phyloP scores from a whole-genome alignment of 2,329 filamentous ascomycete genomes.

The Sporothrix euskadiensis region DNA sequence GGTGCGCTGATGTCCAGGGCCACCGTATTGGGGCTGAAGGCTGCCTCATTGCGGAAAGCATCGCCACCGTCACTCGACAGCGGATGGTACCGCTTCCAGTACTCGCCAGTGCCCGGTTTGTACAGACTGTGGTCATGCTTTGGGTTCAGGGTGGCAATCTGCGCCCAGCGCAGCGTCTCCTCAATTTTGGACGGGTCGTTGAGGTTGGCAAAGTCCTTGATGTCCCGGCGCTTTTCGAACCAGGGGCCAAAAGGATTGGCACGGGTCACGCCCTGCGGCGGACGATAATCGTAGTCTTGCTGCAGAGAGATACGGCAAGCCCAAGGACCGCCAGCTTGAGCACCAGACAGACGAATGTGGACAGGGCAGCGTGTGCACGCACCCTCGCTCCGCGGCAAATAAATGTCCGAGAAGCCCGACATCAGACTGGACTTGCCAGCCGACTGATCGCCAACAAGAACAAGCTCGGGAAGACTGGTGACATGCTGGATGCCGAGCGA shows the following conservation, averaged over 20 bases:
- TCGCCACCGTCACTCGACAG: constrained; percentile 38
- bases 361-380: constrained; percentile 81
- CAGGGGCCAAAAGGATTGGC: constrained; percentile 65
- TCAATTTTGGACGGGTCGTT: constrained; percentile 64
- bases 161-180: constrained; percentile 69
- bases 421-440: constrained; percentile 75
- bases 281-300: constrained; percentile 53
- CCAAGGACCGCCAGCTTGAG: constrained; percentile 53
- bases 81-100: constrained; percentile 28
- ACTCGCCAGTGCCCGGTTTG: constrained; percentile 46
- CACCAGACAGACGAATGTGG: constrained; percentile 69
- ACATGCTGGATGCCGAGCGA: constrained; percentile 71
- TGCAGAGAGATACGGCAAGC: constrained; percentile 67
- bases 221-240: constrained; percentile 51
- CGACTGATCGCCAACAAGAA: constrained; percentile 81
- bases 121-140: constrained; percentile 53
- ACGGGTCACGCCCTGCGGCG: constrained; percentile 44
- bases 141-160: constrained; percentile 75
- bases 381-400: constrained; percentile 67
- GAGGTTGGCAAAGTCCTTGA: constrained; percentile 64
- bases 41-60: constrained; percentile 50
- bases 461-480: constrained; percentile 73
- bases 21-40: constrained; percentile 82
- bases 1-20: constrained; percentile 73
- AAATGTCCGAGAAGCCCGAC: constrained; percentile 68